Percentiles rank a stretch among this genome's conserved stretches.
phyloP scores from a whole-genome alignment of 2,329 filamentous ascomycete genomes.

The Paecilomyces variotii region DNA sequence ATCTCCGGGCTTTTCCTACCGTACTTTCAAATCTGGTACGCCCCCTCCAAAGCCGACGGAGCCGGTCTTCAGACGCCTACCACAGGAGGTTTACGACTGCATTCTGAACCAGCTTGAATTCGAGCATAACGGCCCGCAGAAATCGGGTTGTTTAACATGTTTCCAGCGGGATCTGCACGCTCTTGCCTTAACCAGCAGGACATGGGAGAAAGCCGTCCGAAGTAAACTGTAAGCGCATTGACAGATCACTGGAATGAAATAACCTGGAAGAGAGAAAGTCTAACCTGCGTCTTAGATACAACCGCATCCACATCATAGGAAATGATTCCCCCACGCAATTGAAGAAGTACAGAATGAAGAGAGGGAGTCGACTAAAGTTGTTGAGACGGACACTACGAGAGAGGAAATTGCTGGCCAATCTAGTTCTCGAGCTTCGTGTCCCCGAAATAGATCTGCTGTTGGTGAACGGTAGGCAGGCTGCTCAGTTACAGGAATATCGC shows the following conservation, averaged over 20 bases:
- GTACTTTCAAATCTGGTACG: constrained; percentile 30
- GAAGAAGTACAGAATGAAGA: constrained; percentile 43
- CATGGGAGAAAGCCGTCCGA: constrained; percentile 48
- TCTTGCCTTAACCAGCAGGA: constrained; percentile 46
- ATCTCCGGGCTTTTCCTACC: constrained; percentile 16
- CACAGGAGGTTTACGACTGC: constrained; percentile 47
- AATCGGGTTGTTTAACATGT: constrained; percentile 44
- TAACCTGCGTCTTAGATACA: constrained; percentile 34
- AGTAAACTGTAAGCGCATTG: constrained; percentile 40
- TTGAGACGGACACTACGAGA: constrained; percentile 48
- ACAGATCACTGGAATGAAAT: not conserved
- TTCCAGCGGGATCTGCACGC: constrained; percentile 47
- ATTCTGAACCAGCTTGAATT: constrained; percentile 45
- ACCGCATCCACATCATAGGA: constrained; percentile 41
- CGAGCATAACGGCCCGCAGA: constrained; percentile 33
- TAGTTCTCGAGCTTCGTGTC: constrained; percentile 47
- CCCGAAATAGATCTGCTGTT: constrained; percentile 39
- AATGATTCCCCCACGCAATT: constrained; percentile 39
- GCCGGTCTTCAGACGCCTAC: constrained; percentile 38
- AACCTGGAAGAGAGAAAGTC: not conserved
- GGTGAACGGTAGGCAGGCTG: constrained; percentile 31
- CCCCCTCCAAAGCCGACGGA: constrained; percentile 23
- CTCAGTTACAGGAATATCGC: constrained; percentile 41
- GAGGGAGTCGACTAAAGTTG: constrained; percentile 44
- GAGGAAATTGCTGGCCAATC: constrained; percentile 42